Base-by-base conservation (phyloP, 495 filamentous ascomycete genomes). In the Tuber brumale region DNA sequence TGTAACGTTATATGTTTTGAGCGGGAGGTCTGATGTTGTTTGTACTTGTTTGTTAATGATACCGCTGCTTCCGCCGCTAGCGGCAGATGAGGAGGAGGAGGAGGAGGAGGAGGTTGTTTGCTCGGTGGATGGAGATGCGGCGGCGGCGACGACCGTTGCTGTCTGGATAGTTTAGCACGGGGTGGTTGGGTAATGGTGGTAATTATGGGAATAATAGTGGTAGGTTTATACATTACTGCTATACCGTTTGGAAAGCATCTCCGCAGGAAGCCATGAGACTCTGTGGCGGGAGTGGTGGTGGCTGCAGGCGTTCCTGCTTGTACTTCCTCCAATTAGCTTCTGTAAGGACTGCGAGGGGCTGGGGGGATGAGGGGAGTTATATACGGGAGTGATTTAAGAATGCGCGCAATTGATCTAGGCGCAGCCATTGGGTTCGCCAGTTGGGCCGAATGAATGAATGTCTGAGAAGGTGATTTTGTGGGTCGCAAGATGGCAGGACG, bases 1-100 rank as follows among this genome's bases (percentile, higher is more conserved):
- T 9, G 76, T 83, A 70, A 83, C 81, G 69, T 83, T 81, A 71
- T 83, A 83, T 9, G 82, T 83, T 77, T 78, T 78, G 23, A 81
- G 72, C 19, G 80, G 81, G 48, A 66, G 57, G 57, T 66, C 57
- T 18, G 57, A 66, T 19, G 57, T 66, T 19, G 57, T 66, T 44
- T 27, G 35, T 45, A 21, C 27, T 4, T 41, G 23, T 16, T 42
- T 57, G 44, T 19, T 27, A 35, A 45, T 44, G 35, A 39, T 27
- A 75, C 37, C 2, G n/a, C 23, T n/a, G n/a, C 9, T 23, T 23
- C 41, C 21, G 23, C 72, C 23, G 27, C 66, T 27, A 19, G 35
- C 12, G 16, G 69, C 61, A 19, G 73, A 23, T 42, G 73, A 71
- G 23, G 72, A 66, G 6, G 27, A 35, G 57, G 57, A 35, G 57